These are phyloP conservation scores for Hibiscus mutabilis DNA, from an alignment of 345 rosid species.

Conservation along the genomic window DNA sequence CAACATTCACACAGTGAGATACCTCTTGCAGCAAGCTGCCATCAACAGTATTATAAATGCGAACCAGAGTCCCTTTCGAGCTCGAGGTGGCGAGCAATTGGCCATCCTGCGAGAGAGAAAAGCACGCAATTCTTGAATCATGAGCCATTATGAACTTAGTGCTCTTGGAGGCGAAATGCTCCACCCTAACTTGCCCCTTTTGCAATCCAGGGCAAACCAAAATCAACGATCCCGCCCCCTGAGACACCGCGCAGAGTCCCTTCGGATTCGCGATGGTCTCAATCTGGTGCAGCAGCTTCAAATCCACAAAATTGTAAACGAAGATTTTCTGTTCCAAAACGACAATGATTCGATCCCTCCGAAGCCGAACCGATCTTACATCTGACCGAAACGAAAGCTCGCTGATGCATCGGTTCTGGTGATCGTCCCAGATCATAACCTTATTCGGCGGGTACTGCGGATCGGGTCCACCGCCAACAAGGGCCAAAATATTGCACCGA, in stretches of 20 bases:
- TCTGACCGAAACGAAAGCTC: conserved; percentile 91
- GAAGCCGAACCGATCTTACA: conserved; percentile 73
- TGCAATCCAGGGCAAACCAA: conserved; percentile 87
- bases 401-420: conserved; percentile 81
- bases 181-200: conserved; percentile 91
- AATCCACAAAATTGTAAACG: conserved; percentile 76
- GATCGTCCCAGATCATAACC: conserved; percentile 99
- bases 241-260: conserved; percentile 90
- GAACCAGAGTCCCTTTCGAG: conserved; percentile 81
- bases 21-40: conserved; percentile 89
- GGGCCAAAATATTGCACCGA: conserved; percentile 83
- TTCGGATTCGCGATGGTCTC: conserved; percentile 84
- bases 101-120: conserved; percentile 78
- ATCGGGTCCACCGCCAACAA: conserved; percentile 87
- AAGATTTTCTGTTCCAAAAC: conserved; percentile 83
- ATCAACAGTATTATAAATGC: conserved; percentile 67
- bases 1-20: background rate
- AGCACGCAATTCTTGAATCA: conserved; percentile 89
- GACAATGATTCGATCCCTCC: conserved; percentile 76
- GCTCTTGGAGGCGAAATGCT: conserved; percentile 79
- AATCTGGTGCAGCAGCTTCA: conserved; percentile 81
- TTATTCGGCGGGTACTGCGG: conserved; percentile 75
- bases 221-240: conserved; percentile 64
- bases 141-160: conserved; percentile 93
- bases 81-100: conserved; percentile 81